Evolutionary conservation across 257 asterid species (phyloP).

Genomic region (Solanum tarijense): DNA sequence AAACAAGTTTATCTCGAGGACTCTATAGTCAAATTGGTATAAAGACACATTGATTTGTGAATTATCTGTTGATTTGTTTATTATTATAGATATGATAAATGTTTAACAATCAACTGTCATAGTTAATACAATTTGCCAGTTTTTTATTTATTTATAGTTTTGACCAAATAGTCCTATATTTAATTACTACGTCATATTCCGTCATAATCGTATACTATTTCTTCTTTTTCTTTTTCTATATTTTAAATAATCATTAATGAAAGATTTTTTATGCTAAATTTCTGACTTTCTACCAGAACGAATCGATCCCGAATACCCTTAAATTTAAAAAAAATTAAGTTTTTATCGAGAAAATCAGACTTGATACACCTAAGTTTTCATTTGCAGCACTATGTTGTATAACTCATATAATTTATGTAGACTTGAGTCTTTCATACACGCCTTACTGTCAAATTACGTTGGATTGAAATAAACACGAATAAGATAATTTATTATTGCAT

Average conservation of each 20-base stretch:
- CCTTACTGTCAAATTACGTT: too few species aligned
- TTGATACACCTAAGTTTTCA: not conserved
- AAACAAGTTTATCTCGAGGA: too few species aligned
- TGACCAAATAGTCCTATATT: not conserved
- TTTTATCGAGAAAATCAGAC: not conserved
- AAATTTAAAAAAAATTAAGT: too few species aligned
- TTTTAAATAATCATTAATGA: not conserved
- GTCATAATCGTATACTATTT: not conserved
- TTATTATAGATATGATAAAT: too few species aligned
- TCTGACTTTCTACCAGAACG: not conserved
- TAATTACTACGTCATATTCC: not conserved
- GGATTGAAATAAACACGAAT: too few species aligned
- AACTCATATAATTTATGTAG: not conserved
- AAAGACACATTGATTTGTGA: not conserved
- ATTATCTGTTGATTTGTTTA: not conserved
- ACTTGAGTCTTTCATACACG: not conserved
- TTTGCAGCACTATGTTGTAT: not conserved
- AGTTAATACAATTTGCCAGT: not conserved
- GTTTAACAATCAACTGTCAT: too few species aligned
- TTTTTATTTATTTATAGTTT: too few species aligned
- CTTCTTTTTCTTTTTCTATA: not conserved
- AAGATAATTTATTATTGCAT: too few species aligned
- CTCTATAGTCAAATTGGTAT: not conserved
- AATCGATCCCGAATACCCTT: not conserved
- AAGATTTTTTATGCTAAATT: not conserved